Evolutionary conservation across 2,329 filamentous ascomycete genomes (phyloP).

Genomic region (Sporothrix humicola): DNA sequence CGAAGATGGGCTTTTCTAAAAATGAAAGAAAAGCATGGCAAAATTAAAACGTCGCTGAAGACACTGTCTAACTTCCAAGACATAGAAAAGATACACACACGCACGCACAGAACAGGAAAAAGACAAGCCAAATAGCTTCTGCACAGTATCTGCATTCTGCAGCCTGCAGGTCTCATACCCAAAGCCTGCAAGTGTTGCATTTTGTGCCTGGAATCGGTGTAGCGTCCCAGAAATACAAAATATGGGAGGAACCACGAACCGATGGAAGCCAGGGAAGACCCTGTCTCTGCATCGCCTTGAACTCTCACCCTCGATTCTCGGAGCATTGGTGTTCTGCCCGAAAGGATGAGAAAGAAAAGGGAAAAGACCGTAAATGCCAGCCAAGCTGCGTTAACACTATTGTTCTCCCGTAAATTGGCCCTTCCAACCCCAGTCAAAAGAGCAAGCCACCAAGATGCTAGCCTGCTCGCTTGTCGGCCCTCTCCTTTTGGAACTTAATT

Average conservation of each 20-base stretch:
- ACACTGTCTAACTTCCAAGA: not conserved
- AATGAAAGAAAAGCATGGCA: constrained; percentile 14
- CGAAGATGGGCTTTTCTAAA: not conserved
- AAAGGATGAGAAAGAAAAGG: not conserved
- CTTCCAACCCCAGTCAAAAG: not conserved
- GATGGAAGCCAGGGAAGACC: constrained; percentile 16
- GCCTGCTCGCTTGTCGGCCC: constrained; percentile 7
- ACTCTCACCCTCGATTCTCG: not conserved
- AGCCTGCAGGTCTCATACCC: not conserved
- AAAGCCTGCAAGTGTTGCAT: not conserved
- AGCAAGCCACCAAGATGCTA: not conserved
- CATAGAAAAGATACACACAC: not conserved
- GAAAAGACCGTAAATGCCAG: too few relatives aligned
- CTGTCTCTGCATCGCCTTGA: not conserved
- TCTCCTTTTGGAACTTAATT: constrained; percentile 9
- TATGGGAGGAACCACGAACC: not conserved
- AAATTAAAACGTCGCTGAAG: constrained; percentile 15
- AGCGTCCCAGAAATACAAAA: constrained; percentile 2
- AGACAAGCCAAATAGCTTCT: not conserved
- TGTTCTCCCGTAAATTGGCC: not conserved
- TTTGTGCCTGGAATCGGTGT: constrained; percentile 18
- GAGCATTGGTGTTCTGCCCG: not conserved
- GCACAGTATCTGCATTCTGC: not conserved
- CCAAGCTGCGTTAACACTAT: too few relatives aligned
- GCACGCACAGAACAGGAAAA: not conserved